Evolutionary conservation across 148 eudicot genomes (phyloP).

Genomic region (Persicaria maculosa): DNA sequence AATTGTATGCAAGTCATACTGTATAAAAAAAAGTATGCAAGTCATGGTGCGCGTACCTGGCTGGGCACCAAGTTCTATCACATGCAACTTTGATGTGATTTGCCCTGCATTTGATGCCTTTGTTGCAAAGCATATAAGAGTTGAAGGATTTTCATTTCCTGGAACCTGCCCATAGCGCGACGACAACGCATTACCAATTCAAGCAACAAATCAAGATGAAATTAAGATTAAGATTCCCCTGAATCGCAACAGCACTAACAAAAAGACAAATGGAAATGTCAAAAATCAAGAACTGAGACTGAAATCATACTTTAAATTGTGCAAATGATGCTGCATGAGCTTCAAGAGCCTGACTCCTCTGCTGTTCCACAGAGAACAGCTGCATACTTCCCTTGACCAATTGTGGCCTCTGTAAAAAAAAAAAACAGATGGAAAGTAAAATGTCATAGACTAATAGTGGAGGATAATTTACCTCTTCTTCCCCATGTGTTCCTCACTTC

Average conservation of each 20-base stretch:
- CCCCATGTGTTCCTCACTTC: no score
- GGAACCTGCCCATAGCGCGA: constrained; percentile 41
- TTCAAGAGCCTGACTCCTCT: constrained; percentile 99
- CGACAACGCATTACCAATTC: neutral
- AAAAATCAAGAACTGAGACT: neutral
- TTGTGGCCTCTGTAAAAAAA: constrained; percentile 60
- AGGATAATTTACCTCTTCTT: no score
- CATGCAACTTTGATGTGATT: constrained; percentile 78
- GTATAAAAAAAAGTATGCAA: neutral
- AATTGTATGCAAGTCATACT: neutral
- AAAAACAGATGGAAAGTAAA: neutral
- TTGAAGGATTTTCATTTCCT: constrained; percentile 85
- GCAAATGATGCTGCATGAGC: constrained; percentile 99
- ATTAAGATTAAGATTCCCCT: neutral
- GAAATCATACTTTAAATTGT: constrained; percentile 47
- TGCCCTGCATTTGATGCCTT: constrained; percentile 88
- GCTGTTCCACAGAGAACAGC: constrained; percentile 92
- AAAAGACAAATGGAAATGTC: constrained; percentile 3
- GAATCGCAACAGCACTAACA: neutral
- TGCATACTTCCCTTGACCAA: constrained; percentile 98
- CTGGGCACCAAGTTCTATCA: constrained; percentile 98
- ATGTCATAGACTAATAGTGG: no score
- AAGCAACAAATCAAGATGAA: neutral
- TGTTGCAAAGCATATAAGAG: constrained; percentile 87
- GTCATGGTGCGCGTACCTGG: constrained; percentile 37